Conservation (phyloP, 164 flowering plant genomes). For the Kalanchoe fedtschenkoi region DNA sequence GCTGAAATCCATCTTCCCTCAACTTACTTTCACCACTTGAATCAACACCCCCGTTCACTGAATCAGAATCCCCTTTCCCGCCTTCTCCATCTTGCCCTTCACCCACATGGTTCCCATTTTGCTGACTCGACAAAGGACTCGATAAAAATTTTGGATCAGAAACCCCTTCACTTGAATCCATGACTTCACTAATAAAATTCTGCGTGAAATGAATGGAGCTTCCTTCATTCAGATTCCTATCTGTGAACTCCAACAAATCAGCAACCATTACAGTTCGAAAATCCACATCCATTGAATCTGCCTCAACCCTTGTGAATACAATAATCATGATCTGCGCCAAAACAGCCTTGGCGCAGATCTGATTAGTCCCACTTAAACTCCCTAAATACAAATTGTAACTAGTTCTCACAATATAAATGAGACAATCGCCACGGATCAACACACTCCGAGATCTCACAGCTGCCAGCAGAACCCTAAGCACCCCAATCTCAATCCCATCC, state of each 20-base stretch:
- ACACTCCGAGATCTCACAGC: slow-evolving; percentile 51
- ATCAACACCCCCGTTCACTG: slow-evolving; percentile 13
- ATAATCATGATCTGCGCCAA: slow-evolving; percentile 81
- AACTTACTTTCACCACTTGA: slow-evolving; percentile 47
- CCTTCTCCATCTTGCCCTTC: slow-evolving; percentile 12
- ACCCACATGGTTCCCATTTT: slow-evolving; percentile 17
- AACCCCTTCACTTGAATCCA: slow-evolving; percentile 33
- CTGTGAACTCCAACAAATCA: slow-evolving; percentile 68
- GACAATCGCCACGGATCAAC: slow-evolving; percentile 54
- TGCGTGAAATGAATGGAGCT: slow-evolving; percentile 64
- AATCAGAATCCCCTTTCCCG: slow-evolving; percentile 12
- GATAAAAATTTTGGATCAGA: slow-evolving; percentile 13
- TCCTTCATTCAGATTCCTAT: slow-evolving; percentile 69
- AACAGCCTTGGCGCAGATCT: slow-evolving; percentile 88
- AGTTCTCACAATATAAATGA: slow-evolving; percentile 56
- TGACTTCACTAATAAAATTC: slow-evolving; percentile 55
- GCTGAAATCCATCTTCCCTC: slow-evolving; percentile 71
- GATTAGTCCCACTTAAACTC: slow-evolving; percentile 68
- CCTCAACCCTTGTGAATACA: slow-evolving; percentile 65
- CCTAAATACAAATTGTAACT: slow-evolving; percentile 90
- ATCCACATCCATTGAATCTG: slow-evolving; percentile 43
- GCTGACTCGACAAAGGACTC: slow-evolving; percentile 9
- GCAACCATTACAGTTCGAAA: slow-evolving; percentile 38
- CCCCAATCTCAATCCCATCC: slow-evolving; percentile 62
- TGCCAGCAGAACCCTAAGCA: slow-evolving; percentile 43